Evolutionary conservation across 2,329 filamentous ascomycete species (phyloP), one percentile per base, ranked within the genome.

Genomic region (Fonsecaea erecta): DNA sequence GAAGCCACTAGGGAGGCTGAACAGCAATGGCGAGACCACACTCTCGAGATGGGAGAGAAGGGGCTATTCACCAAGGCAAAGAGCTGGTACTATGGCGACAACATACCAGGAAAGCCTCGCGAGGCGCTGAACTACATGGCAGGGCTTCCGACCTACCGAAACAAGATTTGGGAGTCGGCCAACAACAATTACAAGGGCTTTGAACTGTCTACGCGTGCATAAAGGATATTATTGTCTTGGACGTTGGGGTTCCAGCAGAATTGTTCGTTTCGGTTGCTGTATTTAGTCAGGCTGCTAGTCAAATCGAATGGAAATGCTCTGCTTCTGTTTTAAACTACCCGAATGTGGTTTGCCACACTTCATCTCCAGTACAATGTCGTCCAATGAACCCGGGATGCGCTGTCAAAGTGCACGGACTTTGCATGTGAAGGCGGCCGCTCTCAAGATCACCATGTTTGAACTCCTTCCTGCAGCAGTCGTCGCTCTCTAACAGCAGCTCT

Each of bases 71-170:
- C 48, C 12, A 51, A 57, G 34, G 63, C 63, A 14, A 43, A 60
- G 34, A 65, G 63, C 52, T 65, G 63, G 63, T 65, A 65, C 57
- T 65, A 48, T 52, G 63, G 63, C 52, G 63, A 65, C 32, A 65
- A 65, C 34, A 65, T 65, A 9, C 63, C 63, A 4, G 63, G 63
- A 8, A 65, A 65, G 30, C 63, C 63, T 5, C 63, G 63, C 16
- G 63, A 65, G 43, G 63, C 63, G 3, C 35, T 65, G 52, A 65
- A 65, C 35, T 65, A 65, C 52, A 65, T 65, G 63, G 63, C 57
- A 28, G 63, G 63, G 4, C 35, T 61, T 35, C 63, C 63, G n/a
- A 51, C 48, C 1, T 65, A 65, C 32, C 30, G 52, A n/a, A 34
- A 61, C 14, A 65, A 61, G 24, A 43, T 55, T 2, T 52, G 52